These are phyloP conservation scores for Leccinum longicurvipes DNA, from an alignment of 768 basidiomycete species.

Conservation along the genomic window DNA sequence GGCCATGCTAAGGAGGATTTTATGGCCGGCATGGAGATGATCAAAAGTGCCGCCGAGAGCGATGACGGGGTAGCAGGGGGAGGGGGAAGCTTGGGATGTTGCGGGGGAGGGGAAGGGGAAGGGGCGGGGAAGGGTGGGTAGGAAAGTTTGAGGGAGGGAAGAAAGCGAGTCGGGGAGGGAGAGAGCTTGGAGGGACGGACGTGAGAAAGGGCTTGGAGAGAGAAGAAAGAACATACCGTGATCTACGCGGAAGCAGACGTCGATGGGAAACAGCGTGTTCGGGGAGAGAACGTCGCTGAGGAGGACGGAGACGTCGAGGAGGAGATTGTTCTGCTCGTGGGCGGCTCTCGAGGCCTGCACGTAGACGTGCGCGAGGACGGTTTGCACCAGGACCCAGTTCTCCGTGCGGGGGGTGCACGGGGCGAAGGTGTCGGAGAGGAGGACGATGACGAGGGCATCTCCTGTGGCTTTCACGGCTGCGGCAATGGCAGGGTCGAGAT, in stretches of 20 bases:
- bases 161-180: constrained; percentile 43
- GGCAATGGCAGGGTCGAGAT: constrained; percentile 53
- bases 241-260: constrained; percentile 41
- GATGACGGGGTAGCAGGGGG: constrained; percentile 56
- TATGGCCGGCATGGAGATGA: constrained; percentile 96
- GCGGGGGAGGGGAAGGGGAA: neutral
- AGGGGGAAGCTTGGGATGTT: neutral
- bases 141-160: constrained; percentile 31
- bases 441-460: constrained; percentile 55
- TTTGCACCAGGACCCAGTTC: constrained; percentile 67
- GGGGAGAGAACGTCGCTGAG: constrained; percentile 55
- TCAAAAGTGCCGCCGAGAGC: constrained; percentile 96
- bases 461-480: constrained; percentile 43
- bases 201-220: constrained; percentile 2
- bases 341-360: constrained; percentile 80
- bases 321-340: constrained; percentile 60
- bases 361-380: constrained; percentile 79
- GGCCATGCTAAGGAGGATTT: constrained; percentile 91
- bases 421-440: constrained; percentile 63
- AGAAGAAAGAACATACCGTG: constrained; percentile 38
- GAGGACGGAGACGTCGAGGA: constrained; percentile 77
- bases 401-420: constrained; percentile 35
- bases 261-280: constrained; percentile 35
- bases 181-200: constrained; percentile 17
- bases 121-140: constrained; percentile 8